Base-by-base conservation (phyloP, 169 alveolate genomes). In the Theileria equi region DNA sequence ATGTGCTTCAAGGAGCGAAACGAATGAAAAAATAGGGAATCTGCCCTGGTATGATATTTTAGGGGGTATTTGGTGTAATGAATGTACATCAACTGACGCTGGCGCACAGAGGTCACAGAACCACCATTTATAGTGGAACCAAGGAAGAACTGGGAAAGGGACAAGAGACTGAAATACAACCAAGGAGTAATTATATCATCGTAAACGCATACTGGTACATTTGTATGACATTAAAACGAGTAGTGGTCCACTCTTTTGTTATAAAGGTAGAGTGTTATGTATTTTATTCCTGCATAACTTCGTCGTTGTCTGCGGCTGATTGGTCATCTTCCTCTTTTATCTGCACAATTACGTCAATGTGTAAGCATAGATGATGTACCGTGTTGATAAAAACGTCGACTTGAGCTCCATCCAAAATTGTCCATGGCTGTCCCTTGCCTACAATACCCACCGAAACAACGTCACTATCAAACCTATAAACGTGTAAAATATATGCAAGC, bases 361-460 rank as follows among this genome's bases (percentile, higher is more conserved):
- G 2, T 4, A 3, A 47, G 67, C 3, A 8, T n/a, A 19, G 25
- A 40, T 21, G 11, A 5, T 63, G 10, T 49, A 74, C 80, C 80
- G 63, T 64, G 21, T 64, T 68, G 34, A 74, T 36, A 54, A 44
- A 74, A 6, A 64, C 64, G 40, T 54, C 16, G 41, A 57, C 55
- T 21, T 50, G 58, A 13, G 57, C 80, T 6, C 41, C 11, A 1
- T 53, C 69, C 80, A 74, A 40, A 16, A 74, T n/a, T 55, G 67
- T 79, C 84, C 84, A 85, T 10, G 86, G 88, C 57, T 60, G 69
- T 26, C 65, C 90, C 54, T 81, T 88, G 48, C 94, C 94, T 34
- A 89, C 73, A 58, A 84, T 58, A 38, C 90, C 96, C 16, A 94
- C 92, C 36, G 95, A 88, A 26, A 94, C 94, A 77, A 91, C 94